A percentile compares a stretch with the other conserved stretches of the same genome.
Evolutionary conservation across 2,329 filamentous ascomycete genomes (phyloP).

Genomic region (Beauveria caledonica): DNA sequence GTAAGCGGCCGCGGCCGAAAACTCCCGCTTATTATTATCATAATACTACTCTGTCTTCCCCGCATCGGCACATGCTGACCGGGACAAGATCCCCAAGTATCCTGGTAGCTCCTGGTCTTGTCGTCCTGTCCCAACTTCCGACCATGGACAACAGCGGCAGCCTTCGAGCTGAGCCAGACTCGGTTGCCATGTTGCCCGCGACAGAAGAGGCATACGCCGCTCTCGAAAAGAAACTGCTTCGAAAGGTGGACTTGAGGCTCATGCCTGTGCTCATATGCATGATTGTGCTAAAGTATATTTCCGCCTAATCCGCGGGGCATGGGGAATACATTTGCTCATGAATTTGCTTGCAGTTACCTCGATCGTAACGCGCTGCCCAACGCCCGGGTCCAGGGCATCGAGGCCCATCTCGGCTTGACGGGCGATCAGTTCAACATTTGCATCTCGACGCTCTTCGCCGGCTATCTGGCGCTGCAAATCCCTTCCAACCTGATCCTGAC

Average conservation of each 20-base stretch:
- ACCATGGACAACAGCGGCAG: not conserved
- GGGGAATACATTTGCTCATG: not conserved
- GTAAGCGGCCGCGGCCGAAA: too few relatives aligned
- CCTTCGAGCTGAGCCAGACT: not conserved
- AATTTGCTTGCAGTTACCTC: slow-evolving; percentile 23
- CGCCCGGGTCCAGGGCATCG: slow-evolving; percentile 40
- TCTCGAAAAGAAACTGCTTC: slow-evolving; percentile 28
- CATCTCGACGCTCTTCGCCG: slow-evolving; percentile 53
- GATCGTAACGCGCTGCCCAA: slow-evolving; percentile 37
- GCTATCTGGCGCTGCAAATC: slow-evolving; percentile 54
- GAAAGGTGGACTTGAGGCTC: slow-evolving; percentile 43
- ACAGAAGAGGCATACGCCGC: not conserved
- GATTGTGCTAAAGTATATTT: slow-evolving; percentile 39
- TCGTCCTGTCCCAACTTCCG: too few relatives aligned
- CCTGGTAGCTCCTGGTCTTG: too few relatives aligned
- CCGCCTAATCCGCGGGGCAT: too few relatives aligned
- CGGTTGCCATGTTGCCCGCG: not conserved
- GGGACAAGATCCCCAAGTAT: too few relatives aligned
- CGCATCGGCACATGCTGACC: too few relatives aligned
- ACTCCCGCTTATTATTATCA: too few relatives aligned
- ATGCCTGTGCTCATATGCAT: slow-evolving; percentile 46
- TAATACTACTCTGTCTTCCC: too few relatives aligned
- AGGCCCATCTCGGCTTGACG: slow-evolving; percentile 46
- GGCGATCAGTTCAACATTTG: slow-evolving; percentile 52
- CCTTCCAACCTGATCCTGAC: slow-evolving; percentile 53